A percentile compares a stretch with the other conserved stretches of the same genome.
These are phyloP conservation scores for Neoarthrinium moseri DNA, from an alignment of 2,329 filamentous ascomycete genomes.

Conservation along the genomic window DNA sequence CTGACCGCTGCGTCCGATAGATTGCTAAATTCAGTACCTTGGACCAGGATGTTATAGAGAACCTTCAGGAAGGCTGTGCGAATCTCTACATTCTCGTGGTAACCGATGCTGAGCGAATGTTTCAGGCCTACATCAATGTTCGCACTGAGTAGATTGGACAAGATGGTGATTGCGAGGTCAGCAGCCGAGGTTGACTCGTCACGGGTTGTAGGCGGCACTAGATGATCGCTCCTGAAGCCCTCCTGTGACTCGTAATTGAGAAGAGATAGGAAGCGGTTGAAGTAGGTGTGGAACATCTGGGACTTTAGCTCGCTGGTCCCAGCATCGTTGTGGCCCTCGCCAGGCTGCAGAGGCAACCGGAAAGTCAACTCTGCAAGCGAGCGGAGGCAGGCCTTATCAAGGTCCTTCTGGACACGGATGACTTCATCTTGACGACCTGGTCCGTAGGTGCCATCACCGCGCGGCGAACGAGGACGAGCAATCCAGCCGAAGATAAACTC, in stretches of 20 bases:
- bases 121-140: constrained; percentile 72
- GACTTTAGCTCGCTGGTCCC: constrained; percentile 68
- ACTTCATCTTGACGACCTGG: constrained; percentile 54
- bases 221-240: constrained; percentile 39
- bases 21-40: constrained; percentile 70
- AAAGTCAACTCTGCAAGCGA: constrained; percentile 66
- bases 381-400: constrained; percentile 64
- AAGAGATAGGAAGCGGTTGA: constrained; percentile 66
- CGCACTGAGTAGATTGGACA: constrained; percentile 68
- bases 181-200: constrained; percentile 57
- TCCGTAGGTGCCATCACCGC: constrained; percentile 36
- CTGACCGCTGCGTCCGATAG: constrained; percentile 65
- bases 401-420: constrained; percentile 58
- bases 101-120: constrained; percentile 68
- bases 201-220: constrained; percentile 35
- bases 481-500: constrained; percentile 71
- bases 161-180: constrained; percentile 64
- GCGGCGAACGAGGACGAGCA: constrained; percentile 55
- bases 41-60: constrained; percentile 68
- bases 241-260: constrained; percentile 57
- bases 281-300: constrained; percentile 71
- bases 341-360: constrained; percentile 64
- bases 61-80: constrained; percentile 70
- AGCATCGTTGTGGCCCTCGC: constrained; percentile 64
- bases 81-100: constrained; percentile 69